phyloP scores from a whole-genome alignment of 2,329 filamentous ascomycete genomes.

The Aspergillus hortae region DNA sequence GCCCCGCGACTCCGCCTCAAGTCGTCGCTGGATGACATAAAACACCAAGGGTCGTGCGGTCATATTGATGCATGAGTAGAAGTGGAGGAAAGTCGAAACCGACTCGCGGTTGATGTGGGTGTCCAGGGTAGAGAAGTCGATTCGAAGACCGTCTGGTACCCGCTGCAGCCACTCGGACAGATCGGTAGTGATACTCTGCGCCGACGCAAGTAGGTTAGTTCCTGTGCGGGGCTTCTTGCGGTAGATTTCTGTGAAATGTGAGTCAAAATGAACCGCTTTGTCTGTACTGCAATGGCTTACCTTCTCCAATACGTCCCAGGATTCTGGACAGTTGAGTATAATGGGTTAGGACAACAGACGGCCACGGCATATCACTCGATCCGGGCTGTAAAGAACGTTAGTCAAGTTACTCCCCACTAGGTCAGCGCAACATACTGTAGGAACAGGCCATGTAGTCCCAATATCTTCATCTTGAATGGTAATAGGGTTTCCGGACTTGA shows the following conservation, averaged over 20 bases:
- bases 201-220: constrained; percentile 47
- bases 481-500: constrained; percentile 54
- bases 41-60: constrained; percentile 53
- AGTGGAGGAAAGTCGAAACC: constrained; percentile 53
- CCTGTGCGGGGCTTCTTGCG: constrained; percentile 47
- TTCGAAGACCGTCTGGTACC: constrained; percentile 47
- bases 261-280: background rate
- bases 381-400: constrained; percentile 9
- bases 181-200: constrained; percentile 50
- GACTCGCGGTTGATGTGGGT: constrained; percentile 46
- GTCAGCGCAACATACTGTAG: constrained; percentile 19
- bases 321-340: constrained; percentile 55
- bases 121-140: constrained; percentile 46
- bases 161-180: constrained; percentile 50
- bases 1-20: constrained; percentile 34
- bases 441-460: constrained; percentile 37
- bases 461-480: constrained; percentile 56
- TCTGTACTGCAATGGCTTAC: constrained; percentile 11
- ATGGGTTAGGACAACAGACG: constrained; percentile 48
- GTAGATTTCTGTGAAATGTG: constrained; percentile 41
- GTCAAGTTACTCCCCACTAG: constrained; percentile 1
- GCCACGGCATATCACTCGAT: constrained; percentile 31
- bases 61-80: constrained; percentile 59
- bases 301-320: constrained; percentile 47
- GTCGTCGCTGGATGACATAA: constrained; percentile 50